These are phyloP conservation scores for Gaeumannomyces tritici DNA, from an alignment of 2,329 filamentous ascomycete species.

Conservation along the genomic window DNA sequence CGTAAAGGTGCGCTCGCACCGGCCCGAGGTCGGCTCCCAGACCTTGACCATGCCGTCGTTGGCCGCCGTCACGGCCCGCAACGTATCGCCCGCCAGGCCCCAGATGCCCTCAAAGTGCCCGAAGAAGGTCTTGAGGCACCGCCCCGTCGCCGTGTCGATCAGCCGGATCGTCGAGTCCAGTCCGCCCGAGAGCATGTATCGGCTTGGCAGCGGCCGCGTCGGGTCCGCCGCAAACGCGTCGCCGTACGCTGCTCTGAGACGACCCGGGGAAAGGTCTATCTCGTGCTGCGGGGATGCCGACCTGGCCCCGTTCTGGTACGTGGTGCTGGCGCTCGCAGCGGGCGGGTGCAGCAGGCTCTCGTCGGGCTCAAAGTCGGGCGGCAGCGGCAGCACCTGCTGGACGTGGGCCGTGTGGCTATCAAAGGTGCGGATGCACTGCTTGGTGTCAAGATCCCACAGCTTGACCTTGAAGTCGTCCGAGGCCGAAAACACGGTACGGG, in stretches of 20 bases:
- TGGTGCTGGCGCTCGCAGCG: slow-evolving; percentile 10
- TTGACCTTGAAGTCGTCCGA: slow-evolving; percentile 89
- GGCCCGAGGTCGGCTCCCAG: slow-evolving; percentile 88
- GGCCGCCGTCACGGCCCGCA: slow-evolving; percentile 37
- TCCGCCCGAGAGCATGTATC: slow-evolving; percentile 88
- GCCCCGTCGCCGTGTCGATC: slow-evolving; percentile 78
- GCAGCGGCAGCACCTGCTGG: slow-evolving; percentile 79
- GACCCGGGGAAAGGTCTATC: slow-evolving; percentile 21
- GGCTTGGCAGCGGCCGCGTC: slow-evolving; percentile 63
- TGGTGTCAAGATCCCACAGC: slow-evolving; percentile 61
- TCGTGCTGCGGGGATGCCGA: slow-evolving; percentile 6
- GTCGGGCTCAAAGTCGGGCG: slow-evolving; percentile 82
- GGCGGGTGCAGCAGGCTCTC: slow-evolving; percentile 39
- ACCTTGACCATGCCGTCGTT: slow-evolving; percentile 93
- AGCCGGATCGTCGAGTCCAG: slow-evolving; percentile 86
- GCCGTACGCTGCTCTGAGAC: slow-evolving; percentile 46
- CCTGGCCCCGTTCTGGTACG: slow-evolving; percentile 3
- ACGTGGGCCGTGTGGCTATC: slow-evolving; percentile 91
- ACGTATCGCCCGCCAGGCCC: slow-evolving; percentile 80
- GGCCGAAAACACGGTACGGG: slow-evolving; percentile 81
- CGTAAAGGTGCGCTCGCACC: slow-evolving; percentile 85
- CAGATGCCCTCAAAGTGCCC: slow-evolving; percentile 95
- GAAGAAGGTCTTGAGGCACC: slow-evolving; percentile 86
- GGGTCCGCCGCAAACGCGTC: slow-evolving; percentile 50
- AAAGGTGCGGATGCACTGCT: slow-evolving; percentile 66